These are phyloP conservation scores for Coniosporium apollinis DNA, from an alignment of 495 filamentous ascomycete species.

Conservation along the genomic window DNA sequence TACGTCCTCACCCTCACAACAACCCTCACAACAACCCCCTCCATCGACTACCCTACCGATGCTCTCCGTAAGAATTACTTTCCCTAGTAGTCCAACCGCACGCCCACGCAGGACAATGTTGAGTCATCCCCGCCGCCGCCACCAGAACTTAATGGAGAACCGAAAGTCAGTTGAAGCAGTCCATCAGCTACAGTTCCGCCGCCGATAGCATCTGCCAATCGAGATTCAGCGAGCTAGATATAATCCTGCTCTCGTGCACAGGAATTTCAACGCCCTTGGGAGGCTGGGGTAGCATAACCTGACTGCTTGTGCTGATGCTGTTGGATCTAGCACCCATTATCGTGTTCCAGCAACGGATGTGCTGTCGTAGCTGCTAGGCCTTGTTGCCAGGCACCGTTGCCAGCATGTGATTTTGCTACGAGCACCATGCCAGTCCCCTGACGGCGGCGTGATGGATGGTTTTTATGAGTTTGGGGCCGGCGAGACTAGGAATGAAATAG, in stretches of 20 bases:
- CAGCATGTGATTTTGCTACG: constrained; percentile 93
- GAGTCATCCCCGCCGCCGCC: too few species aligned
- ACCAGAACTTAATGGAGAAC: too few species aligned
- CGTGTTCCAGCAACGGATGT: constrained; percentile 99
- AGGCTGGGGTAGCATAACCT: constrained; percentile 91
- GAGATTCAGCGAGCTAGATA: constrained; percentile 87
- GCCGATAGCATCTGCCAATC: constrained; percentile 96
- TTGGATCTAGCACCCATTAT: constrained; percentile 94
- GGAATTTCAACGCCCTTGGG: constrained; percentile 97
- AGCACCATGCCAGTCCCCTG: constrained; percentile 97
- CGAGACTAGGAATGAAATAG: constrained; percentile 84
- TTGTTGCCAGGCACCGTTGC: constrained; percentile 93
- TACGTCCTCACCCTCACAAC: too few species aligned
- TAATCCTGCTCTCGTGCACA: constrained; percentile 91
- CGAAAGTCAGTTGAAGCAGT: too few species aligned
- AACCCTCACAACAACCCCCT: too few species aligned
- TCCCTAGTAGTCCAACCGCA: too few species aligned
- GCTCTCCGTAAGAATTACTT: too few species aligned
- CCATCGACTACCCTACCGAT: too few species aligned
- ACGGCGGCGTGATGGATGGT: constrained; percentile 97
- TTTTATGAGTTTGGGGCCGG: constrained; percentile 94
- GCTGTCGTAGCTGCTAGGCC: constrained; percentile 89
- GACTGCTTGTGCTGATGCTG: constrained; percentile 94
- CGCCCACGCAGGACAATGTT: too few species aligned
- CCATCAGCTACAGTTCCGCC: too few species aligned